A percentile compares a stretch with the other conserved stretches of the same genome.
These are phyloP conservation scores for Pestalotiopsis sp. DNA, from an alignment of 2,329 filamentous ascomycete species.

Conservation along the genomic window DNA sequence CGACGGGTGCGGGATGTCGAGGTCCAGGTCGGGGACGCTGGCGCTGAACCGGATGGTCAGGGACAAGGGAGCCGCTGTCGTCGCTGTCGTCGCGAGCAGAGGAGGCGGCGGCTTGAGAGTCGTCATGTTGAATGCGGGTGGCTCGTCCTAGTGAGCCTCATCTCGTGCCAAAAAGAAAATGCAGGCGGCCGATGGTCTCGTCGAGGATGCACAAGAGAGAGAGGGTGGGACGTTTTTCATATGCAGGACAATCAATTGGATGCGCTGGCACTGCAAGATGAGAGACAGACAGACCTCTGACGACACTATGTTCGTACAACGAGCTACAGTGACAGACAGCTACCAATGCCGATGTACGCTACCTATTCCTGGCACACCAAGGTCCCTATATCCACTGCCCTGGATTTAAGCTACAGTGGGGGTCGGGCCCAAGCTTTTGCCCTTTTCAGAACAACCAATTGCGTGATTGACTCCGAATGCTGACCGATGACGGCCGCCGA, in stretches of 20 bases:
- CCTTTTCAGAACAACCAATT: neutral
- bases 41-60: slow-evolving; percentile 91
- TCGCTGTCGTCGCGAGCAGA: slow-evolving; percentile 7
- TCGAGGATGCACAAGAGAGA: neutral
- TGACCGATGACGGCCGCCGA: slow-evolving; percentile 3
- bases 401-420: neutral
- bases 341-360: neutral
- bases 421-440: slow-evolving; percentile 1
- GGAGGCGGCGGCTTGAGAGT: slow-evolving; percentile 20
- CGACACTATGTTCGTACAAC: neutral
- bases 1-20: slow-evolving; percentile 71
- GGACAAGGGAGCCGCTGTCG: slow-evolving; percentile 55
- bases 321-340: too few species aligned
- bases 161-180: neutral
- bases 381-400: neutral
- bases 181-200: neutral
- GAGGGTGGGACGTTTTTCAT: neutral
- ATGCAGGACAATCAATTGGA: neutral
- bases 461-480: slow-evolving; percentile 2
- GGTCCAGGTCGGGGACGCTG: slow-evolving; percentile 78
- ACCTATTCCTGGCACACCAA: neutral
- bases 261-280: neutral
- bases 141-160: neutral
- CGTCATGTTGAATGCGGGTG: slow-evolving; percentile 18
- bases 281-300: neutral